Percentiles rank a stretch among this genome's conserved stretches.
These are phyloP conservation scores for Euphorbia pulcherrima DNA, from an alignment of 345 rosid genomes.

Conservation along the genomic window DNA sequence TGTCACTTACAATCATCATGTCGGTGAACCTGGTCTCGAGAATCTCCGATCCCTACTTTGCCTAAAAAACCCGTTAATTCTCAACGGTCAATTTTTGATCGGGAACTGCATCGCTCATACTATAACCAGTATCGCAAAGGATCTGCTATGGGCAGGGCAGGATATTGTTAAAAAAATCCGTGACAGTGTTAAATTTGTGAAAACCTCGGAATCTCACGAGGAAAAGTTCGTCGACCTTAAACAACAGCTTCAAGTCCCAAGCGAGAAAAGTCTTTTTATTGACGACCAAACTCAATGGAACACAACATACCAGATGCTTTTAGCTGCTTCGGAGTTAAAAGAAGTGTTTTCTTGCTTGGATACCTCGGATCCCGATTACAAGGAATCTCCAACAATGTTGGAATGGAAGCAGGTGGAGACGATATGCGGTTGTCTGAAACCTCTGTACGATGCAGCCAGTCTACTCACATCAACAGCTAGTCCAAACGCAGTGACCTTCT, in stretches of 20 bases:
- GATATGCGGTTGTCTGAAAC: constrained; percentile 65
- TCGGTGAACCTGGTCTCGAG: constrained; percentile 50
- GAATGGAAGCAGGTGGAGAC: constrained; percentile 72
- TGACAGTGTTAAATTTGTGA: constrained; percentile 76
- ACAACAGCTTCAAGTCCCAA: constrained; percentile 85
- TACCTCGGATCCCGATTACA: constrained; percentile 75
- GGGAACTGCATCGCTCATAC: constrained; percentile 63
- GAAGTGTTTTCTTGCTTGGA: constrained; percentile 89
- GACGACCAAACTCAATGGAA: constrained; percentile 77
- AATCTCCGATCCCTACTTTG: constrained; percentile 63
- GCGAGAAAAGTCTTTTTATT: constrained; percentile 56
- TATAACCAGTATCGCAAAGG: constrained; percentile 56
- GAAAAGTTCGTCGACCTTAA: constrained; percentile 85
- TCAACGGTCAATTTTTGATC: constrained; percentile 72
- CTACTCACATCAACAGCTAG: constrained; percentile 41
- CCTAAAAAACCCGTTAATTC: constrained; percentile 60
- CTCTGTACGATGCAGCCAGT: constrained; percentile 64
- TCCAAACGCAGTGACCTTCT: constrained; percentile 58
- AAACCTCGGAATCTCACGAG: constrained; percentile 77
- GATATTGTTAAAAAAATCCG: constrained; percentile 67
- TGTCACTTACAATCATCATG: constrained; percentile 53
- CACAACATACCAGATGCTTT: constrained; percentile 77
- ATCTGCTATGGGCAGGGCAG: constrained; percentile 46
- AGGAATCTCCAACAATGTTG: constrained; percentile 60
- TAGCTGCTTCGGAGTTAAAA: constrained; percentile 75